Conservation (phyloP, 2,329 filamentous ascomycete genomes). For the Polychaeton citri region DNA sequence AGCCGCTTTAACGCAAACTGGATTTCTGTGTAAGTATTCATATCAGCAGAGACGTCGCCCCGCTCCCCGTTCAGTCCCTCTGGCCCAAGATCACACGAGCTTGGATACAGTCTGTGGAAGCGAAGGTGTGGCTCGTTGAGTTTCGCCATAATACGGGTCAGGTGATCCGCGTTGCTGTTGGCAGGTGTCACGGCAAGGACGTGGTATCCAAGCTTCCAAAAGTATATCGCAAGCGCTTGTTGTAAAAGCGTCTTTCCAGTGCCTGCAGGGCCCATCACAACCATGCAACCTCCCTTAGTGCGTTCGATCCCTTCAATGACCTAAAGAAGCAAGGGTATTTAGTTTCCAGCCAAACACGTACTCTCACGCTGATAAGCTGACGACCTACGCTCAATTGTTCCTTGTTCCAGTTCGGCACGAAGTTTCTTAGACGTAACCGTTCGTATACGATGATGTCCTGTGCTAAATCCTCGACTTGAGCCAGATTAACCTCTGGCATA, state of each 20-base stretch:
- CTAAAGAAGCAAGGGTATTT: conserved; percentile 7
- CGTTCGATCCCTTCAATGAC: conserved; percentile 6
- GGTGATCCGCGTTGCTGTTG: conserved; percentile 7
- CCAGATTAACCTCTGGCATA: conserved; percentile 4
- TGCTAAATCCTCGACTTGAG: conserved; percentile 1
- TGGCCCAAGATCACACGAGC: conserved; percentile 4
- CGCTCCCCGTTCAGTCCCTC: conserved; percentile 6
- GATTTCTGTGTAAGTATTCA: conserved; percentile 2
- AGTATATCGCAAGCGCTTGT: conserved; percentile 8
- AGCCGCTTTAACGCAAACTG: conserved; percentile 8
- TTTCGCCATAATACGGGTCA: conserved; percentile 6
- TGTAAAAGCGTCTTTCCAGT: conserved; percentile 10
- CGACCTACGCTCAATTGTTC: not conserved
- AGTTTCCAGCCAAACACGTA: too few species aligned
- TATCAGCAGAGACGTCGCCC: conserved; percentile 4
- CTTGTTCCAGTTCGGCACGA: conserved; percentile 6
- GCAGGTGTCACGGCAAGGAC: conserved; percentile 7
- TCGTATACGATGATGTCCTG: not conserved
- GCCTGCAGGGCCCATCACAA: conserved; percentile 7
- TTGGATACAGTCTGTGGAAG: conserved; percentile 6
- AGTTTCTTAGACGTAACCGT: conserved; percentile 4
- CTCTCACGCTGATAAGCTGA: too few species aligned
- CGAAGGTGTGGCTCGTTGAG: not conserved
- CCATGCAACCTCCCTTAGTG: conserved; percentile 3
- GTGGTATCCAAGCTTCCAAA: conserved; percentile 6